phyloP scores from a whole-genome alignment of 2,329 filamentous ascomycete species.

The Rasamsonia emersonii region DNA sequence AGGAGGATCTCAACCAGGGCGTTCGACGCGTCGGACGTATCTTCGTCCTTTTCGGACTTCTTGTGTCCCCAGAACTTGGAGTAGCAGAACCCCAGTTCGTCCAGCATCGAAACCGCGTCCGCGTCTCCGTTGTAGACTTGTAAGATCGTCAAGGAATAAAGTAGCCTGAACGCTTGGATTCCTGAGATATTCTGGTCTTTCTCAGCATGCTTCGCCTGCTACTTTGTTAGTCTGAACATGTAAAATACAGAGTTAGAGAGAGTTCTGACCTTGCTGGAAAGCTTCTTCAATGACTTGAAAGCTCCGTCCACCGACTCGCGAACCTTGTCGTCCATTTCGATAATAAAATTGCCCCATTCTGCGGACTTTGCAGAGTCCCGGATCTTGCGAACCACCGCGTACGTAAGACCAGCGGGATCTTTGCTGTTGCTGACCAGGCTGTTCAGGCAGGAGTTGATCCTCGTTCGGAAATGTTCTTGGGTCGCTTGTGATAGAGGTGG shows the following conservation, averaged over 20 bases:
- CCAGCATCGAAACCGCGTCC: constrained; percentile 72
- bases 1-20: constrained; percentile 79
- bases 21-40: constrained; percentile 49
- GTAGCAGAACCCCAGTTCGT: constrained; percentile 71
- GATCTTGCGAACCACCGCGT: constrained; percentile 33
- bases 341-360: constrained; percentile 34
- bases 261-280: constrained; percentile 27
- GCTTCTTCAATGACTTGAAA: constrained; percentile 32
- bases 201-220: constrained; percentile 45
- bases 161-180: constrained; percentile 65
- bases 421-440: constrained; percentile 38
- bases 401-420: constrained; percentile 28
- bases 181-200: constrained; percentile 23
- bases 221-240: constrained; percentile 20
- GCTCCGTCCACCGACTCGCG: constrained; percentile 33
- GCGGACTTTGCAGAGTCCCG: constrained; percentile 27
- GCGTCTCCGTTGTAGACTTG: constrained; percentile 85
- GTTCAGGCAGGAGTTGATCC: constrained; percentile 48
- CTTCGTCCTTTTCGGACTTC: constrained; percentile 42
- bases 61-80: constrained; percentile 51
- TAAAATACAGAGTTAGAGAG: background rate
- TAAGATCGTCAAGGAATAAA: constrained; percentile 76
- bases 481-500: constrained; percentile 40
- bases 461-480: constrained; percentile 45
- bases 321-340: constrained; percentile 40